phyloP scores from a whole-genome alignment of 2,329 filamentous ascomycete species.

The Claviceps cyperi region DNA sequence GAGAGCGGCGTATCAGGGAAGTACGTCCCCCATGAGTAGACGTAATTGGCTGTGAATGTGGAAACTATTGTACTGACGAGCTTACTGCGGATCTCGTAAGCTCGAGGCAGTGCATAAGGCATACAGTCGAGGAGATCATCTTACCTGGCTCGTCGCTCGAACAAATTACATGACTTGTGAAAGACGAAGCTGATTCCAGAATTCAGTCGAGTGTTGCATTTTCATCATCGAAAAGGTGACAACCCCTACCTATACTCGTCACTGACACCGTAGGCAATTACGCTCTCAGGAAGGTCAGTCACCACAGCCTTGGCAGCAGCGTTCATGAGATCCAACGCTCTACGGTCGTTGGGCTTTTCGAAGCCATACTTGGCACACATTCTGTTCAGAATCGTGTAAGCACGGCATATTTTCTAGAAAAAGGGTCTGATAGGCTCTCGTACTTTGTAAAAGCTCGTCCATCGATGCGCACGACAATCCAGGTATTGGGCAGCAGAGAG shows the following conservation, averaged over 20 bases:
- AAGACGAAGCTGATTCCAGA: constrained; percentile 58
- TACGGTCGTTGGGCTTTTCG: constrained; percentile 79
- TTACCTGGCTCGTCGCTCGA: constrained; percentile 71
- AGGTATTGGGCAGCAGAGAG: constrained; percentile 72
- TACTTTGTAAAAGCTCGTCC: constrained; percentile 92
- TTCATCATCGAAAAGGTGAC: not conserved
- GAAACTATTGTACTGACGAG: constrained; percentile 82
- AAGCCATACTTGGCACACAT: constrained; percentile 75
- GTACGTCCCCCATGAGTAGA: constrained; percentile 62
- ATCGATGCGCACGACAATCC: constrained; percentile 89
- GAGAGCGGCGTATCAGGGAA: constrained; percentile 61
- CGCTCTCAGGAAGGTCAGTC: constrained; percentile 69
- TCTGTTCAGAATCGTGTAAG: constrained; percentile 27
- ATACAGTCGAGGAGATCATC: constrained; percentile 6
- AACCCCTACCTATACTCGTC: constrained; percentile 69
- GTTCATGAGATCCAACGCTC: constrained; percentile 90
- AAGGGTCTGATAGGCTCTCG: no score
- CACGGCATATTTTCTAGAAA: not conserved
- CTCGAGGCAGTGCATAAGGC: not conserved
- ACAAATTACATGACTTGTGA: constrained; percentile 66
- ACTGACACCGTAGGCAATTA: constrained; percentile 81
- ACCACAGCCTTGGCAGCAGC: constrained; percentile 75
- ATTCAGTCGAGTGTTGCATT: constrained; percentile 2
- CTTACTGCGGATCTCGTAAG: constrained; percentile 43
- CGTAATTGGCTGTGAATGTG: constrained; percentile 84